Base-by-base conservation (phyloP, 495 filamentous ascomycete species). In the Podospora sp. region DNA sequence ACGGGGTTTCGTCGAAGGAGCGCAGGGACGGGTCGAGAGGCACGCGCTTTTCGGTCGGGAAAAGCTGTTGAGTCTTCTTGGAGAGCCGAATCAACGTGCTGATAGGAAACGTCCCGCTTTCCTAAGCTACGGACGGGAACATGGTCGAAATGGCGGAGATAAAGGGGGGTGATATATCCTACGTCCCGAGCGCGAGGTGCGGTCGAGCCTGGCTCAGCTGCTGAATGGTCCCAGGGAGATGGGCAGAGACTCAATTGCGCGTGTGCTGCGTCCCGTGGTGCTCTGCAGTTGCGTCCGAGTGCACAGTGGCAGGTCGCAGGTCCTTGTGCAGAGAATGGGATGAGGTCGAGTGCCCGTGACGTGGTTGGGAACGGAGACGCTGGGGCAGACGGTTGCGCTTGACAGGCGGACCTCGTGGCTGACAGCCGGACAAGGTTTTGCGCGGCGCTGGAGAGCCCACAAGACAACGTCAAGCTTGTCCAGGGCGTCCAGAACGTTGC, bases 21-120 rank as follows among this genome's bases (percentile, higher is more conserved):
- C 49, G 27, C 24, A 14, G 61, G 22, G 51, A 57, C 52, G 63
- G 55, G 63, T 52, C 63, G 29, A 9, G n/a, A 11, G 40, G 2
- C 16, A 2, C 40, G 40, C 12, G 40, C 40, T 46, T 6, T 46
- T 11, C 40, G 40, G 2, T 4, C 14, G 40, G 40, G 40, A 6
- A 20, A 26, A 18, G 33, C 21, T 46, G 26, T 60, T 36, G 24
- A 66, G 56, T n/a, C 24, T 60, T 52, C 49, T 24, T 16, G 20
- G 18, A 3, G 24, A 46, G 27, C 22, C 35, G 24, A 25, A 33
- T 21, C 21, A 55, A 60, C 46, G 11, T 55, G 52, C 35, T 26
- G 63, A 50, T 14, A 29, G 60, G 56, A 61, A 63, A 53, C 35
- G 75, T 40, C 74, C 77, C 46, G 26, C 29, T 59, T 36, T 57